These are phyloP conservation scores for Tolypocladium cylindrosporum DNA, from an alignment of 2,329 filamentous ascomycete genomes.

Conservation along the genomic window DNA sequence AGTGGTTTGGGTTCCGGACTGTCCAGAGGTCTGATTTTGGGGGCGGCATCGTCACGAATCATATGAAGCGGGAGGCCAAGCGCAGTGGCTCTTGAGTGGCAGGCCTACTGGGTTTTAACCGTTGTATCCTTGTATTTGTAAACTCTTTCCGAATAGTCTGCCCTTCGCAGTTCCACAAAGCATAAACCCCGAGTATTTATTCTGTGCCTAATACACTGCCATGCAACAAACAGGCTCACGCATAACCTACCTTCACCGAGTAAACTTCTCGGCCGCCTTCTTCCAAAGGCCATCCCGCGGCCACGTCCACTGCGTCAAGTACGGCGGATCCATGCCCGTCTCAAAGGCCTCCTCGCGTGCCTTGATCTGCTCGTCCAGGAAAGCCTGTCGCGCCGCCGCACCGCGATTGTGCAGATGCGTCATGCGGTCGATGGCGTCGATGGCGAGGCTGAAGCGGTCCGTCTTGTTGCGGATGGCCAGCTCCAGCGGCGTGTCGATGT, in stretches of 20 bases:
- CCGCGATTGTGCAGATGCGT: slow-evolving; percentile 53
- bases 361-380: slow-evolving; percentile 54
- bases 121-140: no score
- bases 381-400: slow-evolving; percentile 48
- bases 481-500: slow-evolving; percentile 73
- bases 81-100: background rate
- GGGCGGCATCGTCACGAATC: slow-evolving; percentile 11
- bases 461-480: slow-evolving; percentile 69
- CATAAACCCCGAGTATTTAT: background rate
- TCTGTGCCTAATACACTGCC: background rate
- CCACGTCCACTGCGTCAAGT: slow-evolving; percentile 59
- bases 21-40: slow-evolving; percentile 11
- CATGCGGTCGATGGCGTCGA: slow-evolving; percentile 65
- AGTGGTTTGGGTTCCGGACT: slow-evolving; percentile 16
- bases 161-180: no score
- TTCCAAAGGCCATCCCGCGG: slow-evolving; percentile 32
- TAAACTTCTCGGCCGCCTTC: slow-evolving; percentile 11
- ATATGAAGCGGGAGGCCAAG: slow-evolving; percentile 18
- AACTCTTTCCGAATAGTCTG: no score
- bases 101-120: background rate
- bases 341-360: slow-evolving; percentile 58
- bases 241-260: background rate
- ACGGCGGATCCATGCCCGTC: slow-evolving; percentile 58
- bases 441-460: slow-evolving; percentile 67
- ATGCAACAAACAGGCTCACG: background rate